Evolutionary conservation across 2,329 filamentous ascomycete species (phyloP), one percentile per base, ranked within the genome.

Genomic region (Pyricularia grisea): DNA sequence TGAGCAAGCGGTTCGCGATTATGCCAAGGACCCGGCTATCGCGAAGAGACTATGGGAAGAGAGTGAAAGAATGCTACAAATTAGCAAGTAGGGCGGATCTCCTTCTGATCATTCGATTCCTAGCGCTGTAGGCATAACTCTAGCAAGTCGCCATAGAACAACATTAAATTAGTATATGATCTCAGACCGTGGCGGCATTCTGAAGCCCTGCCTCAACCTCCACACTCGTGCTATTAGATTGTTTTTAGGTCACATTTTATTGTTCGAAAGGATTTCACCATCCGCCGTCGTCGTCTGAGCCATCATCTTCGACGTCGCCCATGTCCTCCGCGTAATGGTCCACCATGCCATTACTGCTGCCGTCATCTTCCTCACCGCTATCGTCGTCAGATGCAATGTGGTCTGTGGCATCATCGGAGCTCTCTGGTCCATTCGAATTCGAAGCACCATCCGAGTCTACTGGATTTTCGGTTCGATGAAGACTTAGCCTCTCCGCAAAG

Each of bases 21-120:
- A 80, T 73, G 76, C 77, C 14, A 74, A 69, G 2, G 76, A 79
- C 11, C 74, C 75, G 0, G 78, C 78, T 7, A 73, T 76, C n/a
- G 80, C 79, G 0, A 79, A 81, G 55, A 78, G 76, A 67, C 70
- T 84, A 42, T 85, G 82, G 81, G 77, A 77, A 67, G 71, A 83
- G 64, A 83, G 81, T 65, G 82, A 84, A 73, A 65, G 65, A 5
- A 69, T 73, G 61, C 27, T 73, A 42, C 27, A 58, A 20, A 67
- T 58, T 23, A 61, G 58, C 11, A 25, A 61, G 23, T 27, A 4
- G 20, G 12, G 12, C 6, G 11, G 60, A 17, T 63, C 6, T 28
- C n/a, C 12, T 31, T 20, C 25, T 28, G 25, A 27, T 20, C 27
- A 63, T 63, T 63, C 27, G 6, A 63, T 17, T 12, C 17, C 33